A percentile compares a stretch with the other conserved stretches of the same genome.
Evolutionary conservation across 371 early-diverging fungal species (phyloP).

Genomic region (Cladochytrium tenue): DNA sequence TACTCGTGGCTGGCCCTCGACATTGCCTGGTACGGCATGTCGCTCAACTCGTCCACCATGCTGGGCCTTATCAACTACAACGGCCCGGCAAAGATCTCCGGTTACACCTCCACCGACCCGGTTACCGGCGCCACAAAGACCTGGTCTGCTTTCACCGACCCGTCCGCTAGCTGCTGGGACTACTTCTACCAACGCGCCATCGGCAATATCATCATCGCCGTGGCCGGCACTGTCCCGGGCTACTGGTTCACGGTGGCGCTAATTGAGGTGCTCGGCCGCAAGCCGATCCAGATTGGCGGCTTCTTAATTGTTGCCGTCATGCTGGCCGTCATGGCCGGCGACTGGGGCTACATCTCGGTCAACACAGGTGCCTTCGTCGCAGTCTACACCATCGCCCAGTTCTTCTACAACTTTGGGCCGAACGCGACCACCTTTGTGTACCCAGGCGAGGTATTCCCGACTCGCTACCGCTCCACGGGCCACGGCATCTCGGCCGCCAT

Average conservation of each 20-base stretch:
- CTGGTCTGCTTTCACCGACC: constrained; percentile 35
- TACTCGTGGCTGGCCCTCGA: constrained; percentile 82
- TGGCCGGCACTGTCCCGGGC: constrained; percentile 36
- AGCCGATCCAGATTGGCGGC: constrained; percentile 73
- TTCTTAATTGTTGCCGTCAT: constrained; percentile 68
- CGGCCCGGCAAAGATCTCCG: constrained; percentile 18
- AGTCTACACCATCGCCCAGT: constrained; percentile 74
- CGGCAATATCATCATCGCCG: constrained; percentile 27
- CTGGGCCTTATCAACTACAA: constrained; percentile 68
- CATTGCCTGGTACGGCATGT: constrained; percentile 82
- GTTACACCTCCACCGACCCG: constrained; percentile 53
- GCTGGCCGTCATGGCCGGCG: constrained; percentile 64
- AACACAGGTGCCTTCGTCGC: constrained; percentile 58
- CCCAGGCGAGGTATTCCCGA: constrained; percentile 86
- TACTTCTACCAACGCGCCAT: constrained; percentile 20
- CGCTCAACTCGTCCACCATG: constrained; percentile 76
- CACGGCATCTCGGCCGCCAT: constrained; percentile 88
- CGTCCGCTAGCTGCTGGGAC: constrained; percentile 8
- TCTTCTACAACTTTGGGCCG: constrained; percentile 92
- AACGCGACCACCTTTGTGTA: constrained; percentile 86
- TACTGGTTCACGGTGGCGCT: constrained; percentile 79
- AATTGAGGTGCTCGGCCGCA: constrained; percentile 78
- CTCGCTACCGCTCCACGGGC: constrained; percentile 79
- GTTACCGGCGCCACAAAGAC: constrained; percentile 24
- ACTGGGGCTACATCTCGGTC: constrained; percentile 31